A percentile compares a stretch with the other conserved stretches of the same genome.
These are phyloP conservation scores for Maudiozyma bulderi DNA, from an alignment of 805 yeast species.

Conservation along the genomic window DNA sequence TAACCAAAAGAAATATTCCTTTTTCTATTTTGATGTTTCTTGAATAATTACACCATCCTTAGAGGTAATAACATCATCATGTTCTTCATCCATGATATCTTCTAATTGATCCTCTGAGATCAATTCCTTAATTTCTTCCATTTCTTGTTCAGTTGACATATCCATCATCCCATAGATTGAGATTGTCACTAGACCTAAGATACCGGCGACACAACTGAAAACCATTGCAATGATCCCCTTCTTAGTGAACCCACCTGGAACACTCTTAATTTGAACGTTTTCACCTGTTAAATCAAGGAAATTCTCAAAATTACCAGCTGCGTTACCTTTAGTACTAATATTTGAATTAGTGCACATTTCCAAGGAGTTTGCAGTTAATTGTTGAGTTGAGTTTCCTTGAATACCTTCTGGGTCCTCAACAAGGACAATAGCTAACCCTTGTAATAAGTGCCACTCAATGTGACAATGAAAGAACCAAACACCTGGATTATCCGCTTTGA, in stretches of 20 bases:
- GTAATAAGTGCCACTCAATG: conserved; percentile 95
- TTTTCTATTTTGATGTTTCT: not conserved
- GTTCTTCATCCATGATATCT: conserved; percentile 8
- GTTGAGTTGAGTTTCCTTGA: conserved; percentile 44
- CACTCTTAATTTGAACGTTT: conserved; percentile 51
- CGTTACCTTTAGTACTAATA: conserved; percentile 61
- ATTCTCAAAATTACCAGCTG: conserved; percentile 69
- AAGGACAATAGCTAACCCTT: conserved; percentile 76
- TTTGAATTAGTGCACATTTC: conserved; percentile 51
- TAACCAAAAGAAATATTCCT: not conserved
- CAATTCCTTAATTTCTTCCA: conserved; percentile 38
- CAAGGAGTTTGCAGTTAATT: conserved; percentile 50
- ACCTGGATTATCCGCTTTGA: conserved; percentile 92
- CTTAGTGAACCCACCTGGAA: conserved; percentile 90
- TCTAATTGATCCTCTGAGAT: conserved; percentile 9
- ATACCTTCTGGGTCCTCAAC: conserved; percentile 77
- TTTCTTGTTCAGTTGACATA: conserved; percentile 55
- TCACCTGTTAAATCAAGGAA: conserved; percentile 64
- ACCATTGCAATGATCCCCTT: conserved; percentile 91
- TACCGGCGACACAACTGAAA: conserved; percentile 79
- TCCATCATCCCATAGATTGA: conserved; percentile 82
- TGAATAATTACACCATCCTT: not conserved
- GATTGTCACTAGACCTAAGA: conserved; percentile 70
- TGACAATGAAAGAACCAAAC: conserved; percentile 99
- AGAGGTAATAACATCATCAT: conserved; percentile 10